Conservation (phyloP, 2,329 filamentous ascomycete genomes). For the Verticillium nonalfalfae region DNA sequence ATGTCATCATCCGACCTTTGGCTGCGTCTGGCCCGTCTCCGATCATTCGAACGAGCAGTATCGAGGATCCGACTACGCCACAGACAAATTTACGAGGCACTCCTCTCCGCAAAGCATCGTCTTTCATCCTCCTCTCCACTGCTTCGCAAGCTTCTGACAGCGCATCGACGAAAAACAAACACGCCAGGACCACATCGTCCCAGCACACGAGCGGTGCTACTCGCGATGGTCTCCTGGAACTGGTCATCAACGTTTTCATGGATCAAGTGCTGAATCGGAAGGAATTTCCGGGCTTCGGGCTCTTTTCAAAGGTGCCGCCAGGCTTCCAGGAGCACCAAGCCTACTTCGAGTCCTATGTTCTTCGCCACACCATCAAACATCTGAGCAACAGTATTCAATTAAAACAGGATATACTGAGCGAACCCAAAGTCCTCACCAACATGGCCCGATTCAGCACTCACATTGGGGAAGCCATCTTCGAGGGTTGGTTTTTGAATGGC, state of each 20-base stretch:
- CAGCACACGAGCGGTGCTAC: slow-evolving; percentile 60
- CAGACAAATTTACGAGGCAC: slow-evolving; percentile 41
- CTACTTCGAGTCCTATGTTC: slow-evolving; percentile 86
- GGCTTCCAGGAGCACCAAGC: slow-evolving; percentile 93
- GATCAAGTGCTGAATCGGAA: slow-evolving; percentile 83
- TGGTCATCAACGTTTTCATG: slow-evolving; percentile 73
- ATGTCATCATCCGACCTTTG: slow-evolving; percentile 75
- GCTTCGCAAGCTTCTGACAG: slow-evolving; percentile 50
- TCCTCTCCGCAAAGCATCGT: slow-evolving; percentile 73
- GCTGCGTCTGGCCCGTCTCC: slow-evolving; percentile 56
- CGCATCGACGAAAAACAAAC: slow-evolving; percentile 51
- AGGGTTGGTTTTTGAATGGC: slow-evolving; percentile 93
- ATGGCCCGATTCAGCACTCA: slow-evolving; percentile 75
- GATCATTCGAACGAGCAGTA: slow-evolving; percentile 65
- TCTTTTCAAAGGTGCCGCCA: slow-evolving; percentile 84
- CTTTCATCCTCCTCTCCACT: slow-evolving; percentile 81
- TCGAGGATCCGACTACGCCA: slow-evolving; percentile 37
- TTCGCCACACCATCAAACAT: slow-evolving; percentile 67
- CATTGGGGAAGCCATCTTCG: slow-evolving; percentile 84
- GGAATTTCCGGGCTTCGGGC: slow-evolving; percentile 80
- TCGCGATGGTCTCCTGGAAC: slow-evolving; percentile 68
- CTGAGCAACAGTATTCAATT: slow-evolving; percentile 64
- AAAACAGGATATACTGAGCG: slow-evolving; percentile 65
- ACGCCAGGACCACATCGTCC: slow-evolving; percentile 35
- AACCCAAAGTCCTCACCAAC: slow-evolving; percentile 82